Conservation (phyloP, 352 stramenopile genomes). For the Globisporangium iwayamae region DNA sequence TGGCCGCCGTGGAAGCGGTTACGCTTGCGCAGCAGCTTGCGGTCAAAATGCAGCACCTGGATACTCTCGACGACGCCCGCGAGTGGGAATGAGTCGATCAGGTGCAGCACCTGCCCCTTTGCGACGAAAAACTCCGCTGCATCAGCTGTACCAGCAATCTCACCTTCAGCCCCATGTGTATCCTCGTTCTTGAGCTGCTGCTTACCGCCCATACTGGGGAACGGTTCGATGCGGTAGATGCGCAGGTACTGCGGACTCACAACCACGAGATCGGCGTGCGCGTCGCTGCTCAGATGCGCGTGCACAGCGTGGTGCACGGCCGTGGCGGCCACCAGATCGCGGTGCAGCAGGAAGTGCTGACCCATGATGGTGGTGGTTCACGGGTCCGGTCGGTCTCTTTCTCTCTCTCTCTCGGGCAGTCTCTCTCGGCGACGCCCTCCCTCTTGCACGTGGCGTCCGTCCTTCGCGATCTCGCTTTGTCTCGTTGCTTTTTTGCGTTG, state of each 20-base stretch:
- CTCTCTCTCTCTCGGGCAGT: neutral
- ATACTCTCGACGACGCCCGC: conserved; percentile 68
- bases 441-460: neutral
- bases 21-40: conserved; percentile 58
- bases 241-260: conserved; percentile 68
- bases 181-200: neutral
- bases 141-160: neutral
- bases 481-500: too few relatives aligned
- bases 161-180: neutral
- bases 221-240: conserved; percentile 79
- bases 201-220: conserved; percentile 16
- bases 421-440: too few relatives aligned
- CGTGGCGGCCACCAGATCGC: conserved; percentile 75
- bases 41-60: conserved; percentile 70
- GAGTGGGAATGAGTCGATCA: conserved; percentile 67
- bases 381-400: too few relatives aligned
- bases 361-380: conserved; percentile 35
- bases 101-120: conserved; percentile 68
- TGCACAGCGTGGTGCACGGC: conserved; percentile 71
- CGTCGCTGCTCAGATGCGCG: conserved; percentile 65
- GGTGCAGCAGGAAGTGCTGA: conserved; percentile 84
- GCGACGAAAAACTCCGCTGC: conserved; percentile 7
- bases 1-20: conserved; percentile 66
- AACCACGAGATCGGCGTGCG: conserved; percentile 68
- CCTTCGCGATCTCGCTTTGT: too few relatives aligned